Conservation (phyloP, 345 rosid species). For the Moringa oleifera region DNA sequence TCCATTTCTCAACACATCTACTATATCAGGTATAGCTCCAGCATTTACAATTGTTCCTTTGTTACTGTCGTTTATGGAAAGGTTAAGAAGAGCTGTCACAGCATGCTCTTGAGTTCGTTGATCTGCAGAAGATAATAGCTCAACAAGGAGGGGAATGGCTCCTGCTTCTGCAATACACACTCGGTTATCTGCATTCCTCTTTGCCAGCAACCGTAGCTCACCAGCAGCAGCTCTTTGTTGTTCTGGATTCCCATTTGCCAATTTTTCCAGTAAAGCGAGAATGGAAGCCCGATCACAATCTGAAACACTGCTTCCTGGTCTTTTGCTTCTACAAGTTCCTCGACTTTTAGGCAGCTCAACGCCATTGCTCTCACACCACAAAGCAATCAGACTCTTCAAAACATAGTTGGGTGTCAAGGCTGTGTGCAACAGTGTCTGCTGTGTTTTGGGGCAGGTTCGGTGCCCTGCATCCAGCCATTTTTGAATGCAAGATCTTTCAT, state of each 20-base stretch:
- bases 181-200: conserved; percentile 92
- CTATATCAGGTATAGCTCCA: conserved; percentile 93
- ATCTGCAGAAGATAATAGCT: conserved; percentile 73
- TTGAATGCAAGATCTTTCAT: conserved; percentile 91
- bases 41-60: conserved; percentile 89
- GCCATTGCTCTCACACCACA: conserved; percentile 97
- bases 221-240: conserved; percentile 95
- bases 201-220: conserved; percentile 88
- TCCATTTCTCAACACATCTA: conserved; percentile 75
- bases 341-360: conserved; percentile 81
- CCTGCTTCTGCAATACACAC: conserved; percentile 93
- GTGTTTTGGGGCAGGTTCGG: conserved; percentile 95
- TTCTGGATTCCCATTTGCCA: conserved; percentile 59
- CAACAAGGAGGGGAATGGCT: conserved; percentile 90
- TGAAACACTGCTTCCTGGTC: conserved; percentile 47
- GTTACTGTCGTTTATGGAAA: conserved; percentile 88
- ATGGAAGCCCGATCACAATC: conserved; percentile 83
- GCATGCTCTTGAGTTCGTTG: conserved; percentile 92
- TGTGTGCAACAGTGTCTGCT: conserved; percentile 82
- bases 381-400: conserved; percentile 81
- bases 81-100: conserved; percentile 95
- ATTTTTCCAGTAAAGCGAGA: conserved; percentile 49
- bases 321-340: conserved; percentile 53
- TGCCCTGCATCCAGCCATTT: conserved; percentile 98
- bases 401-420: conserved; percentile 90